Percentiles rank a stretch among this genome's conserved stretches.
Evolutionary conservation across 2,329 filamentous ascomycete species (phyloP).

Genomic region (Cladosporium halotolerans): DNA sequence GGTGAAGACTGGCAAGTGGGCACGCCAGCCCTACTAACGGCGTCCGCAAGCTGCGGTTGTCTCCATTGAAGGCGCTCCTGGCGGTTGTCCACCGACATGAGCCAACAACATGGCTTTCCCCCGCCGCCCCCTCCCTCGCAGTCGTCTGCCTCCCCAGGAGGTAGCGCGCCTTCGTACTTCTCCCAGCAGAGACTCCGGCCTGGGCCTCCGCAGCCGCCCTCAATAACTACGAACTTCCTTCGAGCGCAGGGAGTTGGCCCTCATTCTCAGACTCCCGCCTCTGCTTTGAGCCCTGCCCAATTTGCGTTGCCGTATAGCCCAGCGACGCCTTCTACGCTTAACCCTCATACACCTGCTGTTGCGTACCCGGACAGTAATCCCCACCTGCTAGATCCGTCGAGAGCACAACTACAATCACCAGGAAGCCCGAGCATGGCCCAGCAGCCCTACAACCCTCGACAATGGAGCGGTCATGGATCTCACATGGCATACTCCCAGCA

Average conservation of each 20-base stretch:
- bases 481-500: slow-evolving; percentile 29
- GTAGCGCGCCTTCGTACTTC: slow-evolving; percentile 14
- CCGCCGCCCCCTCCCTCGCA: slow-evolving; percentile 23
- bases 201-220: slow-evolving; percentile 35
- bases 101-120: slow-evolving; percentile 26
- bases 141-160: slow-evolving; percentile 11
- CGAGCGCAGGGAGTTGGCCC: slow-evolving; percentile 28
- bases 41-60: not conserved
- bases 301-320: slow-evolving; percentile 22
- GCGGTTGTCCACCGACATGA: slow-evolving; percentile 17
- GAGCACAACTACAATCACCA: slow-evolving; percentile 28
- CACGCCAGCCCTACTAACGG: slow-evolving; percentile 10
- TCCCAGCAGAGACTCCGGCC: slow-evolving; percentile 20
- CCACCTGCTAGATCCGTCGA: slow-evolving; percentile 24
- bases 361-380: slow-evolving; percentile 15
- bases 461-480: slow-evolving; percentile 40
- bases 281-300: slow-evolving; percentile 29
- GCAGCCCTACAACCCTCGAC: slow-evolving; percentile 43
- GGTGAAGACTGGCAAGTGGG: slow-evolving; percentile 16
- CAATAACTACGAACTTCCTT: slow-evolving; percentile 35
- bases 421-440: slow-evolving; percentile 26
- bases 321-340: slow-evolving; percentile 3
- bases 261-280: slow-evolving; percentile 35
- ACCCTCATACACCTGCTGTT: slow-evolving; percentile 16
- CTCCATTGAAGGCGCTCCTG: slow-evolving; percentile 2